Evolutionary conservation across 2,329 filamentous ascomycete genomes (phyloP), one percentile per base, ranked within the genome.

Genomic region (Hypoxylon rubiginosum): DNA sequence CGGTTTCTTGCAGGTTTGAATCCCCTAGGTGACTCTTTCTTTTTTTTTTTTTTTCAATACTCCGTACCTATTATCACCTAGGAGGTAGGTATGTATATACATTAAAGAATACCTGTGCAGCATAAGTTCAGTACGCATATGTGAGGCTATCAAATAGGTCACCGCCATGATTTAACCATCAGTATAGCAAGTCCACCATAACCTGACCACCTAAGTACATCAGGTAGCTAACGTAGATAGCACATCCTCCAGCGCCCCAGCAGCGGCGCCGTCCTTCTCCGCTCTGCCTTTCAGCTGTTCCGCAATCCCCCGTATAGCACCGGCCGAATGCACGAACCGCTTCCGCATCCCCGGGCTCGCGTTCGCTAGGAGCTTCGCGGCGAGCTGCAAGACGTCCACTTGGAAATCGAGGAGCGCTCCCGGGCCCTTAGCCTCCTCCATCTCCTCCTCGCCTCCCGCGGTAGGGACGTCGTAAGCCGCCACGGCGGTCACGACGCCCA

Each of bases 381-480:
- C 85, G 1, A 91, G 81, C 74, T 89, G 87, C 54, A 90, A 74
- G 28, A 83, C 81, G 21, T 85, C 82, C 4, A 87, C 78, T 49
- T 84, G 80, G 54, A 87, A 83, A 62, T 90, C 88, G n/a, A 79
- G 75, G 3, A 81, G 73, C 0, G 72, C 54, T 6, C 68, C 36
- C 5, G 46, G 2, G 21, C 53, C 21, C 1, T 26, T 1, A 59
- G 55, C 26, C 4, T 28, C 26, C n/a, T n/a, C n/a, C n/a, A n/a
- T n/a, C n/a, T n/a, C n/a, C n/a, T n/a, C 3, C 64, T 13, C 24
- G 58, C 28, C 7, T 69, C 51, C 32, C 41, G 72, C 50, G 60
- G 78, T 72, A 10, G 83, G 77, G 0, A 81, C 73, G 46, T 82
- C 72, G 82, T 83, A 85, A 3, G 82, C 84, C 1, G 87, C 84